Evolutionary conservation across 805 yeast species (phyloP).

Genomic region (Ogataea siamensis): DNA sequence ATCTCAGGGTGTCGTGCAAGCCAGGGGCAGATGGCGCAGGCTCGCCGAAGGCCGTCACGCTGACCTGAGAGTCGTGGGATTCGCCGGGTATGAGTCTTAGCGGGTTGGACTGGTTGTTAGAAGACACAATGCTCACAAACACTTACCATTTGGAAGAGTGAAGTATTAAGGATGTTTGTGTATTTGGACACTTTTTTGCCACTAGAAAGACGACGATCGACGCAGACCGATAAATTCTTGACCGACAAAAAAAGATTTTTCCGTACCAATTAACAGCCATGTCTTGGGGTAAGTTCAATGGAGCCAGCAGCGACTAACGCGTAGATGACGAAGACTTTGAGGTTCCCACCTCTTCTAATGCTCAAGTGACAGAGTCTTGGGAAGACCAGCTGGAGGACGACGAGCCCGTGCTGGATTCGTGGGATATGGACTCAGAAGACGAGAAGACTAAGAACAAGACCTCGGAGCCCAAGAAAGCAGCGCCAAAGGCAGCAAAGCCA

Average conservation of each 20-base stretch:
- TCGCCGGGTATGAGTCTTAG: constrained; percentile 56
- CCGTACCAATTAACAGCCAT: constrained; percentile 8
- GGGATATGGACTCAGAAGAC: constrained; percentile 85
- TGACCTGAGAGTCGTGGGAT: constrained; percentile 44
- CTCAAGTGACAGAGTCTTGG: constrained; percentile 64
- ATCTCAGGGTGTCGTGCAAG: constrained; percentile 65
- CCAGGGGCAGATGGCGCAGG: constrained; percentile 67
- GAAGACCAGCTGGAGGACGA: constrained; percentile 63
- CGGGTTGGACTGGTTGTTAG: constrained; percentile 33
- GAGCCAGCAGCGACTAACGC: constrained; percentile 6
- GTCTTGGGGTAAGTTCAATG: constrained; percentile 29
- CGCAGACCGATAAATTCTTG: constrained; percentile 12
- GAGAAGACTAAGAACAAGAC: constrained; percentile 39
- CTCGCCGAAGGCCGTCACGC: constrained; percentile 50
- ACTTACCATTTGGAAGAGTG: constrained; percentile 9
- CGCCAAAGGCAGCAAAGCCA: constrained; percentile 37
- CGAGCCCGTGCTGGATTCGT: constrained; percentile 77
- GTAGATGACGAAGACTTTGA: constrained; percentile 88
- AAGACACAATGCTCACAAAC: not conserved
- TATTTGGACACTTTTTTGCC: constrained; percentile 14
- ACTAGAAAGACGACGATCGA: constrained; percentile 15
- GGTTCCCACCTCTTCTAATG: constrained; percentile 45
- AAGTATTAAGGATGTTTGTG: not conserved
- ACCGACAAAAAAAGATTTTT: constrained; percentile 3
- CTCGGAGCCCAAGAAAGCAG: constrained; percentile 29